phyloP scores from a whole-genome alignment of 805 yeast genomes.

The Nakazawaea ambrosiae region DNA sequence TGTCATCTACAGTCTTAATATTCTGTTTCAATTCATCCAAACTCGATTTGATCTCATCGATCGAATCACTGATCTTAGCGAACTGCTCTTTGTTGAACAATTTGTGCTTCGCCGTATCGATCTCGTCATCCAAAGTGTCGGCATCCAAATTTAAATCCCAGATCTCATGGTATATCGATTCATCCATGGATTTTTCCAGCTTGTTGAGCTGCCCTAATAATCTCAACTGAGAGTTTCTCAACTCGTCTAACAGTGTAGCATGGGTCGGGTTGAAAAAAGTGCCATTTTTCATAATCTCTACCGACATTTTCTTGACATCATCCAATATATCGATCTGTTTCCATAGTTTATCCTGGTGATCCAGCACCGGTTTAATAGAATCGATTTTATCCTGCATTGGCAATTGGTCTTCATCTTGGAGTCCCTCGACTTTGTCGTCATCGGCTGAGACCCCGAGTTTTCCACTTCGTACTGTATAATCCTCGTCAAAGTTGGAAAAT shows the following conservation, averaged over 20 bases:
- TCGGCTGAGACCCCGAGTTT: constrained; percentile 6
- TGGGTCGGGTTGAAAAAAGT: constrained; percentile 48
- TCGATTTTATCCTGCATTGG: constrained; percentile 40
- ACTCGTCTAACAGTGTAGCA: constrained; percentile 39
- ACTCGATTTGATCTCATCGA: constrained; percentile 39
- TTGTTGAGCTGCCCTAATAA: constrained; percentile 33
- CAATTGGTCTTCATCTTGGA: constrained; percentile 1
- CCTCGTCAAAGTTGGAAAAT: constrained; percentile 10
- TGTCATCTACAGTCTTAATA: constrained; percentile 40
- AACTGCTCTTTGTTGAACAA: constrained; percentile 46
- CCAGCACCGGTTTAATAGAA: constrained; percentile 50
- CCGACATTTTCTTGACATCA: constrained; percentile 61
- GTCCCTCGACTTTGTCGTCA: constrained; percentile 9
- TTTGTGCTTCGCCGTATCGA: constrained; percentile 15
- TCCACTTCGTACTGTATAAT: constrained; percentile 11
- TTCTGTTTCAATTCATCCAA: constrained; percentile 46
- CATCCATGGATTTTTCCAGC: constrained; percentile 17
- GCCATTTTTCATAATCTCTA: constrained; percentile 32
- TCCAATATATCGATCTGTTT: constrained; percentile 81
- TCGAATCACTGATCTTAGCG: constrained; percentile 40
- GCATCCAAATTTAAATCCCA: constrained; percentile 18
- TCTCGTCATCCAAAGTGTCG: constrained; percentile 5
- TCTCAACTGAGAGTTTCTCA: constrained; percentile 51
- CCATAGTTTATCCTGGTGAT: constrained; percentile 75
- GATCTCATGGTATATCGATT: constrained; percentile 22